phyloP scores from a whole-genome alignment of 139 green algal genomes.

The Limnomonas spitsbergensis region DNA sequence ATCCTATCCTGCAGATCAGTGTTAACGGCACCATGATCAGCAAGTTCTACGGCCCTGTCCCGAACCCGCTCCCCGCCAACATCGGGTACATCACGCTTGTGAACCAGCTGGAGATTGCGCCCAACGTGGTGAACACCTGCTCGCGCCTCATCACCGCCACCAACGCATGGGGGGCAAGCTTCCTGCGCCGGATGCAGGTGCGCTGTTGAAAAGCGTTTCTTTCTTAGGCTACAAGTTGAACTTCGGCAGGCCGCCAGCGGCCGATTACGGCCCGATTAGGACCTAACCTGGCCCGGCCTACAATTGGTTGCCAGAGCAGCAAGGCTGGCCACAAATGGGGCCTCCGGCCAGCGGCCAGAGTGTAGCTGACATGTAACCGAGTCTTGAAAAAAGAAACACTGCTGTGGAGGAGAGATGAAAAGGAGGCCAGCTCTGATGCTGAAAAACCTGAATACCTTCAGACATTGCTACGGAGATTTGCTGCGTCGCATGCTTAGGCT shows the following conservation, averaged over 20 bases:
- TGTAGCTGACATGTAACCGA: too few species aligned
- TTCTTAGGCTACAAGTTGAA: too few species aligned
- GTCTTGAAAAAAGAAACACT: too few species aligned
- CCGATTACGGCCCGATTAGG: neutral
- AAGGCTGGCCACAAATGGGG: too few species aligned
- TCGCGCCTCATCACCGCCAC: neutral
- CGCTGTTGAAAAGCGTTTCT: neutral
- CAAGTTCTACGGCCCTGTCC: slow-evolving; percentile 10
- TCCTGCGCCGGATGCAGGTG: slow-evolving; percentile 12
- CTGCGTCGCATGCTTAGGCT: neutral
- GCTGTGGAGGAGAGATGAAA: too few species aligned
- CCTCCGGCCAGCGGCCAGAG: too few species aligned
- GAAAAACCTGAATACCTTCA: too few species aligned
- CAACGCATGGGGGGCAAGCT: neutral
- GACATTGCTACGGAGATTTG: too few species aligned
- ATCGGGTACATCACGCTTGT: neutral
- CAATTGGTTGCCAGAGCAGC: too few species aligned
- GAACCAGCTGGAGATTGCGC: neutral
- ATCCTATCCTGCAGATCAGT: too few species aligned
- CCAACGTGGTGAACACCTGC: neutral
- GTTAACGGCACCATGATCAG: neutral
- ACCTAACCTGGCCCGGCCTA: too few species aligned
- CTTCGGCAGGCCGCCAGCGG: neutral
- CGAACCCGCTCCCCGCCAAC: neutral
- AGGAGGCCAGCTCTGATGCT: too few species aligned